Base-by-base conservation (phyloP, 1,284 basidiomycete genomes). In the Pseudomicrostroma phylloplanum region DNA sequence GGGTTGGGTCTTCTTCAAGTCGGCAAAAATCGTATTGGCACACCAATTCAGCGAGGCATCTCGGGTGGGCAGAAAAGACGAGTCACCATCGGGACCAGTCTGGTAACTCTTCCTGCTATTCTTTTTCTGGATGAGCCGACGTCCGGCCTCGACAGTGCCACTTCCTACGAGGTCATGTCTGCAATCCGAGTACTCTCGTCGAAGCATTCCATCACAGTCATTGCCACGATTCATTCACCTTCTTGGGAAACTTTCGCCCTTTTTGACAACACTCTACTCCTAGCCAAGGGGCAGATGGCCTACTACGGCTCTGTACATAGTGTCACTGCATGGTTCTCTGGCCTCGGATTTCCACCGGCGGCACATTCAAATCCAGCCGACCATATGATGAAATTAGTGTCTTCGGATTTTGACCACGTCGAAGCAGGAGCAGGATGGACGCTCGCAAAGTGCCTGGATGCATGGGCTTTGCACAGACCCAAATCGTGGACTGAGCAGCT, bases 121-220 rank as follows among this genome's bases (percentile, higher is more conserved):
- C 70, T 82, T n/a, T 78, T 81, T 61, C 72, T 82, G 19, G 81
- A 82, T 62, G 81, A 82, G 66, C 81, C 81, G 0, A 81, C 80
- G 1, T 67, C 63, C 4, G 80, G 79, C 1, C 62, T 80, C 6
- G 75, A 77, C 56, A 66, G 58, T 2, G 56, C 60, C 17, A 73
- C 77, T 0, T 70, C 73, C 11, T 63, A 64, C 23, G 79, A 81
- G 59, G 79, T 81, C 12, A 68, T 81, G 21, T 49, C 64, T 0
- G 73, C 72, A 19, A 72, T 79, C 41, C 57, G 62, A 7, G 58
- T 57, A 7, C 60, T 80, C 21, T 74, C 77, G 0, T 57, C 53
- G 43, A 56, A 65, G 1, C 66, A 73, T 54, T 61, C 69, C 60
- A 75, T 80, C 19, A 68, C 78, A 12, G 74, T 81, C 57, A 57